Percentiles rank a stretch among this genome's conserved stretches.
Evolutionary conservation across 129 eudicot genomes (phyloP).

Genomic region (carrot (Daucus carota)): DH1_v3.0 NC_030388.2:32885001-32885500

Average conservation of each 20-base stretch:
- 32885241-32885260: neutral
- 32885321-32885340: no score
- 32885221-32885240: neutral
- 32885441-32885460: neutral
- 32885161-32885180: neutral
- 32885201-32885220: neutral
- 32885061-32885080: conserved; percentile 93
- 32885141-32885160: neutral
- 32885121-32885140: neutral
- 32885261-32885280: neutral
- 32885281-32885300: neutral
- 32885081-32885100: conserved; percentile 15
- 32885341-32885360: no score
- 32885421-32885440: neutral
- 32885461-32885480: neutral
- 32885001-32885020: conserved; percentile 95
- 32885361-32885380: no score
- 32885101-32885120: conserved; percentile 9
- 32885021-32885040: conserved; percentile 70
- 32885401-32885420: neutral
- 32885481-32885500: neutral
- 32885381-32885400: no score
- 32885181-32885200: neutral
- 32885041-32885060: conserved; percentile 93
- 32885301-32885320: neutral